Evolutionary conservation across 768 basidiomycete species (phyloP).

Genomic region (Tulasnella sp.): DNA sequence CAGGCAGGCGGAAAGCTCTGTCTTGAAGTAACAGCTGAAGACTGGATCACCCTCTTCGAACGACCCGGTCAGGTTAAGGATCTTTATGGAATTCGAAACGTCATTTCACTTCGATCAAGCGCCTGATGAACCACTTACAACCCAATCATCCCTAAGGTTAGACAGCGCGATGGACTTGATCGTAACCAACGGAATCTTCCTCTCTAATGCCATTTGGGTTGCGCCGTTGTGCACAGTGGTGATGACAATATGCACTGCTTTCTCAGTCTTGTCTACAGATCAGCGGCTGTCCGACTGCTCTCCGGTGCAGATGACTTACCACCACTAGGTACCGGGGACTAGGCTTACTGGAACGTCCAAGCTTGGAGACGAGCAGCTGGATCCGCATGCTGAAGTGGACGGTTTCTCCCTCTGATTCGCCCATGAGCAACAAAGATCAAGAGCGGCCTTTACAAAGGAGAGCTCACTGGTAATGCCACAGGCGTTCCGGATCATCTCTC

Average conservation of each 20-base stretch:
- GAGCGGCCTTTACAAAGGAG: background rate
- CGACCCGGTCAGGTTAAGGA: constrained; percentile 66
- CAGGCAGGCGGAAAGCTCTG: constrained; percentile 83
- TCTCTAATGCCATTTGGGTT: constrained; percentile 64
- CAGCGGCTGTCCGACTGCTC: background rate
- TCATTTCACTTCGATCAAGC: background rate
- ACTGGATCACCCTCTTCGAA: constrained; percentile 96
- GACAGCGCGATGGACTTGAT: constrained; percentile 88
- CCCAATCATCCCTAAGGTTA: constrained; percentile 91
- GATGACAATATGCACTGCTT: constrained; percentile 80
- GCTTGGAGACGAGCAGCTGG: constrained; percentile 82
- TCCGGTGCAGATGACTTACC: constrained; percentile 53
- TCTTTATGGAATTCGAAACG: constrained; percentile 48
- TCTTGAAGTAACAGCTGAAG: constrained; percentile 92
- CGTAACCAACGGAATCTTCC: constrained; percentile 86
- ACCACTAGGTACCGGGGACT: constrained; percentile 89
- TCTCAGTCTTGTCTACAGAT: constrained; percentile 62
- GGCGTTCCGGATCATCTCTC: constrained; percentile 69
- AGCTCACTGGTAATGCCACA: constrained; percentile 74
- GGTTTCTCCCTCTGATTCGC: constrained; percentile 59
- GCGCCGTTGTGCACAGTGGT: constrained; percentile 64
- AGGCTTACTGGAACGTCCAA: constrained; percentile 84
- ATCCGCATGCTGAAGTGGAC: constrained; percentile 83
- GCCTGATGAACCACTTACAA: constrained; percentile 56
- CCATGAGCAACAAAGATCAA: background rate